A percentile compares a stretch with the other conserved stretches of the same genome.
phyloP scores from a whole-genome alignment of 257 asterid genomes.

The Solanum dulcamara region DNA sequence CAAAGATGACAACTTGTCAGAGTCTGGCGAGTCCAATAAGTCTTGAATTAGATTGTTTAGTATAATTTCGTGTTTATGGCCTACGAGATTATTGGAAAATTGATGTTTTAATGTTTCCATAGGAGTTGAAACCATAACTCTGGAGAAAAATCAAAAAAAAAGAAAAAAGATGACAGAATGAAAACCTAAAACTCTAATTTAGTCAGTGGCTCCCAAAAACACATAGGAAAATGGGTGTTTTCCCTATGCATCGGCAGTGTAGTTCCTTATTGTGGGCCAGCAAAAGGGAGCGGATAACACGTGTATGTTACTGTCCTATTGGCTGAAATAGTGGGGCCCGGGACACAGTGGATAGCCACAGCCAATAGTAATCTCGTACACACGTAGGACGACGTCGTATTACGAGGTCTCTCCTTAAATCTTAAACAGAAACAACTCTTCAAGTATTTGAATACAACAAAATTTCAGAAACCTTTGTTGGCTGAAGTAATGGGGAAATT shows the following conservation, averaged over 20 bases:
- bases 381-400: constrained; percentile 14
- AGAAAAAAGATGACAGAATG: neutral
- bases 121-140: constrained; percentile 40
- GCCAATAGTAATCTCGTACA: constrained; percentile 10
- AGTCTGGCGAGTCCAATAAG: constrained; percentile 15
- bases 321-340: too few species aligned
- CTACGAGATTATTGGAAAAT: constrained; percentile 15
- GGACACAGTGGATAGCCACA: too few species aligned
- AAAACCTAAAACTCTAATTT: neutral
- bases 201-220: too few species aligned
- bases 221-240: too few species aligned
- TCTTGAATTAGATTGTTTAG: constrained; percentile 33
- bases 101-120: too few species aligned
- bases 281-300: too few species aligned
- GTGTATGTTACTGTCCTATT: too few species aligned
- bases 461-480: neutral
- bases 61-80: constrained; percentile 27
- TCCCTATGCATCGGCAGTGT: too few species aligned
- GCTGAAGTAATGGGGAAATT: constrained; percentile 27
- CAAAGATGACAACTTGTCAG: constrained; percentile 12
- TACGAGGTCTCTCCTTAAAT: neutral
- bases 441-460: neutral
- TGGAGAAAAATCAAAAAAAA: neutral
- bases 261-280: too few species aligned
- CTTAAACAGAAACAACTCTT: neutral